These are phyloP conservation scores for Myotisia sp. DNA, from an alignment of 2,329 filamentous ascomycete species.

Conservation along the genomic window DNA sequence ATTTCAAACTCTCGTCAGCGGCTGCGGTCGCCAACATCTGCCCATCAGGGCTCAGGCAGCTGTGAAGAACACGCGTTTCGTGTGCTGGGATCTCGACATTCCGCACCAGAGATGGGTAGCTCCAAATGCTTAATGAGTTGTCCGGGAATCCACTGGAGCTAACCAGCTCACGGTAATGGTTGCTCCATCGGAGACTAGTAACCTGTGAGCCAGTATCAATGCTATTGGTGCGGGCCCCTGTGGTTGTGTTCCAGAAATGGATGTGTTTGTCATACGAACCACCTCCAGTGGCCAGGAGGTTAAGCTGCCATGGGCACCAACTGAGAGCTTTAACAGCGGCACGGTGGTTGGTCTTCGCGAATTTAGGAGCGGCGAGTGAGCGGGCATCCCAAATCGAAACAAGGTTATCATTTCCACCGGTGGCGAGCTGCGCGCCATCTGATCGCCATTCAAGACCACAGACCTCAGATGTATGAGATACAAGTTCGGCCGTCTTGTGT, in stretches of 20 bases:
- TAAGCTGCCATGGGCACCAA: conserved; percentile 98
- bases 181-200: conserved; percentile 90
- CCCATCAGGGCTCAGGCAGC: conserved; percentile 88
- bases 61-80: conserved; percentile 91
- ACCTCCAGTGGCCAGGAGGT: conserved; percentile 88
- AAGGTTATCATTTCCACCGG: conserved; percentile 95
- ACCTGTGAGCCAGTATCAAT: conserved; percentile 98
- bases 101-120: conserved; percentile 90
- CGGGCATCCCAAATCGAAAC: conserved; percentile 99
- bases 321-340: conserved; percentile 95
- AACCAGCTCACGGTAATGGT: conserved; percentile 93
- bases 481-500: conserved; percentile 95
- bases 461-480: conserved; percentile 93
- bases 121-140: conserved; percentile 98
- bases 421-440: conserved; percentile 90
- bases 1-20: conserved; percentile 94
- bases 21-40: conserved; percentile 97
- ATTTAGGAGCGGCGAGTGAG: conserved; percentile 84
- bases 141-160: conserved; percentile 97
- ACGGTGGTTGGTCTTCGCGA: conserved; percentile 99
- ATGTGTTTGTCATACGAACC: conserved; percentile 95
- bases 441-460: conserved; percentile 96
- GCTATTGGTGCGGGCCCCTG: conserved; percentile 93
- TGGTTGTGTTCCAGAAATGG: conserved; percentile 99
- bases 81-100: conserved; percentile 97